phyloP scores from a whole-genome alignment of 192 early-diverging fungal genomes.

The Backusella morwellensis region DNA sequence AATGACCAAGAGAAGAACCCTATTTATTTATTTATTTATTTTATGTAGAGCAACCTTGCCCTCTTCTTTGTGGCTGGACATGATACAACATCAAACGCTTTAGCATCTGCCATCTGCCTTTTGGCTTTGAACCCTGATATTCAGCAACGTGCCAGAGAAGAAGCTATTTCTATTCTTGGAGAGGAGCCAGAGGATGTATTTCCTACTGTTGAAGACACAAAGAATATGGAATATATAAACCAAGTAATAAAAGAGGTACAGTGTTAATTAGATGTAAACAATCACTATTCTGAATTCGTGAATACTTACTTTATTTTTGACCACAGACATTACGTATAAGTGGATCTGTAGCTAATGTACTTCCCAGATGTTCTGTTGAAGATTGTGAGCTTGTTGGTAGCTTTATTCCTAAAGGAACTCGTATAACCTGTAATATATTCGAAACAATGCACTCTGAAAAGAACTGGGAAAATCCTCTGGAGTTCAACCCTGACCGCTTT shows the following conservation, averaged over 20 bases:
- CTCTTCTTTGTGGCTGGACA: constrained; percentile 11
- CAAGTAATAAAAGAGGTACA: constrained; percentile 21
- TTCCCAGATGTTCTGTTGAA: background rate
- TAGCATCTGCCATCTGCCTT: constrained; percentile 16
- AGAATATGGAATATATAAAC: constrained; percentile 21
- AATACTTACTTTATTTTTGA: background rate
- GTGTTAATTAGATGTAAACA: too few species aligned
- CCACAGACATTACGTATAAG: background rate
- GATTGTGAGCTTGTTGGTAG: background rate
- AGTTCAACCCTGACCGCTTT: constrained; percentile 21
- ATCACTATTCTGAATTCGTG: background rate
- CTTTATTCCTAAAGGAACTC: constrained; percentile 7
- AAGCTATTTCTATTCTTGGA: constrained; percentile 24
- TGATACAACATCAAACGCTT: constrained; percentile 31
- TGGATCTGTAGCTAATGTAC: constrained; percentile 7
- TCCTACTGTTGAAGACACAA: constrained; percentile 25
- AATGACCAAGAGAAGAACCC: background rate
- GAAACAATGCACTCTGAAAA: background rate
- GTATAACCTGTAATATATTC: background rate
- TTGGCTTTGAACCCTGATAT: constrained; percentile 14
- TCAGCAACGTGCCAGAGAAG: constrained; percentile 26
- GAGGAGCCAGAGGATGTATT: constrained; percentile 18
- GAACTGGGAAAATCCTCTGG: constrained; percentile 13
- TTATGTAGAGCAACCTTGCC: background rate
- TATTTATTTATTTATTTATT: background rate